Base-by-base conservation (phyloP, 2,329 filamentous ascomycete species). In the Uncinocarpus reesii region DNA sequence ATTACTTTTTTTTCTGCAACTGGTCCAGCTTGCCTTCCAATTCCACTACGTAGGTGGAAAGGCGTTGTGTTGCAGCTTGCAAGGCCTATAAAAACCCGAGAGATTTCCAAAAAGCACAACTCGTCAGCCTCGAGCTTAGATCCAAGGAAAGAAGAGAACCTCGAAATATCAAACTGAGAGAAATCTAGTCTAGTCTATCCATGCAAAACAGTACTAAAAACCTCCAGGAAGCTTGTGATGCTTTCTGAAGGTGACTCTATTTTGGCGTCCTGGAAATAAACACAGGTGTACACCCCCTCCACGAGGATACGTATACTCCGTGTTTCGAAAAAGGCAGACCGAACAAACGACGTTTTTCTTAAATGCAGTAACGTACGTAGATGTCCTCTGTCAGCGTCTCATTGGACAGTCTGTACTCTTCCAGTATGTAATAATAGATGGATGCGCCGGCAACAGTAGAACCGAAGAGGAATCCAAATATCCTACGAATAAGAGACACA, bases 371-470 rank as follows among this genome's bases (percentile, higher is more conserved):
- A 83, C 86, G 68, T 78, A 95, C 90, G 70, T 90, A 90, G 66
- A 96, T 95, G 69, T 96, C 90, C 70, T 95, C 88, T 52, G 83
- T 90, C 69, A 96, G 73, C 62, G 95, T 77, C 70, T 94, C 86
- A 72, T 95, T 96, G 58, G 87, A 86, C 36, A 88, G 76, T 71
- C 88, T 87, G 74, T 95, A 96, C 68, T 96, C 89, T 65, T 90
- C 81, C 59, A 96, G 72, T 56, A 95, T 79, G 67, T 96, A 96
- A 66, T 86, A 88, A 72, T 95, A 96, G 59, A 93, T 84, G 50
- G 80, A 83, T 45, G 77, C 78, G 60, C 87, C 88, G 37, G 89
- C 82, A 45, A 87, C 73, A 40, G 84, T 82, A 53, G 84, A 81
- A 56, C 90, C 90, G 55, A 92, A 75, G 43, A 96, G 80, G 74